These are phyloP conservation scores for Hirsutella rhossiliensis DNA, from an alignment of 2,329 filamentous ascomycete species.

Conservation along the genomic window DNA sequence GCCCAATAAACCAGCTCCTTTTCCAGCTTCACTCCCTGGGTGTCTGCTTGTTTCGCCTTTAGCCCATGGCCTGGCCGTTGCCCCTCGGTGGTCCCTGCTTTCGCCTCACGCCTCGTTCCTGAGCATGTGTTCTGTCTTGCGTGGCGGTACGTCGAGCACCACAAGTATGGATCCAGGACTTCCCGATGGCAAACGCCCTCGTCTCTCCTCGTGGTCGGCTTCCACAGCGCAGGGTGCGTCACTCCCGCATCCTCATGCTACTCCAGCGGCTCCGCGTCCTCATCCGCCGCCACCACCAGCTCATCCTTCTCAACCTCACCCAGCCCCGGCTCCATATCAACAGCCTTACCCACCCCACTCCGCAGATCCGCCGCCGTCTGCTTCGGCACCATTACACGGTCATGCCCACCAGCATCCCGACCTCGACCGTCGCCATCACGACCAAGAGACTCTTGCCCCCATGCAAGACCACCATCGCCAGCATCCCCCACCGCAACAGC, in stretches of 20 bases:
- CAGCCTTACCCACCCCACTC: slow-evolving; percentile 25
- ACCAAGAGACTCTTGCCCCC: slow-evolving; percentile 40
- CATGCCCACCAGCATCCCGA: slow-evolving; percentile 25
- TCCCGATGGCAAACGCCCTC: slow-evolving; percentile 48
- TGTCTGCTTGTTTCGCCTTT: slow-evolving; percentile 9
- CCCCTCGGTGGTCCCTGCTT: slow-evolving; percentile 26
- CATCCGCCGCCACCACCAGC: slow-evolving; percentile 14
- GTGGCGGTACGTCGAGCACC: slow-evolving; percentile 21
- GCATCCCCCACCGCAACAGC: slow-evolving; percentile 11
- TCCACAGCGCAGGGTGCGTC: slow-evolving; percentile 35
- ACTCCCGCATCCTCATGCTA: slow-evolving; percentile 31
- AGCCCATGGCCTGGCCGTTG: slow-evolving; percentile 20
- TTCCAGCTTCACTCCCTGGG: slow-evolving; percentile 16
- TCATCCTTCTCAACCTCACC: slow-evolving; percentile 14
- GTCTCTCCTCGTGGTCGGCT: slow-evolving; percentile 37
- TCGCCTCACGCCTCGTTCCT: slow-evolving; percentile 20
- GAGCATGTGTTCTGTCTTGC: slow-evolving; percentile 22
- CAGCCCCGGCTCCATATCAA: slow-evolving; percentile 26
- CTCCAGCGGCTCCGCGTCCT: slow-evolving; percentile 16
- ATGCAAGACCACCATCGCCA: slow-evolving; percentile 39
- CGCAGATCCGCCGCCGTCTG: slow-evolving; percentile 9
- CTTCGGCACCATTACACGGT: slow-evolving; percentile 15
- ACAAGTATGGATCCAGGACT: slow-evolving; percentile 48
- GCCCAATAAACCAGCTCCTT: slow-evolving; percentile 17
- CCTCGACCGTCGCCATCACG: slow-evolving; percentile 43